These are phyloP conservation scores for Aspergillus awamori DNA, from an alignment of 2,329 filamentous ascomycete genomes.

Conservation along the genomic window DNA sequence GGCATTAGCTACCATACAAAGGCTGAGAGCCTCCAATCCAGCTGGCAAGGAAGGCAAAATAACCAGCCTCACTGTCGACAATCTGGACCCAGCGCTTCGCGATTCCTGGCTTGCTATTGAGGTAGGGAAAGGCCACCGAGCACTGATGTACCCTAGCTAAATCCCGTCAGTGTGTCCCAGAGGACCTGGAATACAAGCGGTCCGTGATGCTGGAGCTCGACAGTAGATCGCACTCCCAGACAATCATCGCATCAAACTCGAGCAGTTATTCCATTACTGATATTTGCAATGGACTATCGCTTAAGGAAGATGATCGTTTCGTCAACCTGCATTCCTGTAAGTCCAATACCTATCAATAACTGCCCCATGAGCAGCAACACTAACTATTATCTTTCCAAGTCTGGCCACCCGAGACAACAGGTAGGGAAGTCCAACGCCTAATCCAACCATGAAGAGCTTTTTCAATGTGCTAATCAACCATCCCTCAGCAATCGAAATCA, in stretches of 20 bases:
- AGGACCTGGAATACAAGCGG: conserved; percentile 47
- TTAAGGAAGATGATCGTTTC: conserved; percentile 41
- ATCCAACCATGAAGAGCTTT: too few relatives aligned
- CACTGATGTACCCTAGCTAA: background rate
- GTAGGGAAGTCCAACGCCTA: conserved; percentile 16
- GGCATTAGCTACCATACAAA: background rate
- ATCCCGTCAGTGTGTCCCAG: conserved; percentile 47
- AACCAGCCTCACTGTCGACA: background rate
- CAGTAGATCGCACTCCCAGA: conserved; percentile 35
- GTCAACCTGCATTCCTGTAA: conserved; percentile 51
- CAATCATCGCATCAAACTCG: conserved; percentile 52
- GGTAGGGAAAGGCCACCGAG: background rate
- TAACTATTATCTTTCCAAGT: conserved; percentile 26
- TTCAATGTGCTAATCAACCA: background rate
- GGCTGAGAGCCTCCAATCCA: conserved; percentile 2
- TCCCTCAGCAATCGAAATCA: conserved; percentile 41
- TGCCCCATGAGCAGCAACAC: background rate
- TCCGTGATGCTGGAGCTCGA: conserved; percentile 46
- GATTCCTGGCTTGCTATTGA: conserved; percentile 12
- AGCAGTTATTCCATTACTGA: conserved; percentile 51
- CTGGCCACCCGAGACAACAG: conserved; percentile 45
- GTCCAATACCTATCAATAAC: conserved; percentile 15
- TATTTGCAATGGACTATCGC: conserved; percentile 42
- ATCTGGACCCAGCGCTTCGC: background rate
- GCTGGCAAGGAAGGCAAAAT: background rate